Evolutionary conservation across 2,329 filamentous ascomycete genomes (phyloP).

Genomic region (Fusarium kyushuense): DNA sequence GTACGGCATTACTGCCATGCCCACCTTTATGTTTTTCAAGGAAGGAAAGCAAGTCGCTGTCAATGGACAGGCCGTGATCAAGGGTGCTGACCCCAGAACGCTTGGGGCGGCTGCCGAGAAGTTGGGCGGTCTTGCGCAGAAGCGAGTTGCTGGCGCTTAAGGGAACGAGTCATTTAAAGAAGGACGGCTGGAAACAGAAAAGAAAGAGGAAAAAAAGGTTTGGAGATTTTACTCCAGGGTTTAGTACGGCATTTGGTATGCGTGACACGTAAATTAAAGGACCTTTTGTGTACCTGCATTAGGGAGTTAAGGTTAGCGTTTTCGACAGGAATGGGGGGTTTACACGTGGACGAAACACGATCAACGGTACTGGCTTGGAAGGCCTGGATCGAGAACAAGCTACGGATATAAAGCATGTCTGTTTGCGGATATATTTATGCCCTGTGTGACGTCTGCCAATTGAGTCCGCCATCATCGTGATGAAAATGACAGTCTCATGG

Average conservation of each 20-base stretch:
- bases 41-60: constrained; percentile 54
- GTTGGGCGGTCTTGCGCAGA: constrained; percentile 53
- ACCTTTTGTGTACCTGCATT: neutral
- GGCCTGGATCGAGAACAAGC: neutral
- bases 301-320: constrained; percentile 7
- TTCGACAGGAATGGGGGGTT: neutral
- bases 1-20: constrained; percentile 89
- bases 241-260: neutral
- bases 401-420: neutral
- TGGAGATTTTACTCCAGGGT: neutral
- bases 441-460: neutral
- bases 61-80: constrained; percentile 51
- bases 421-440: constrained; percentile 1
- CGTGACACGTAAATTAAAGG: neutral
- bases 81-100: constrained; percentile 51
- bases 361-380: neutral
- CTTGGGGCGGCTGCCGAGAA: constrained; percentile 55
- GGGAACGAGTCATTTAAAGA: neutral
- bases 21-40: constrained; percentile 91
- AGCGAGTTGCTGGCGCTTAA: constrained; percentile 41
- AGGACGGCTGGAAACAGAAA: neutral
- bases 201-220: neutral
- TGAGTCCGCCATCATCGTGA: neutral
- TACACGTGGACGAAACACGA: neutral
- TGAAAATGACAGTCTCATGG: neutral